phyloP scores from a whole-genome alignment of 2,329 filamentous ascomycete genomes.

The Cladosporium halotolerans region DNA sequence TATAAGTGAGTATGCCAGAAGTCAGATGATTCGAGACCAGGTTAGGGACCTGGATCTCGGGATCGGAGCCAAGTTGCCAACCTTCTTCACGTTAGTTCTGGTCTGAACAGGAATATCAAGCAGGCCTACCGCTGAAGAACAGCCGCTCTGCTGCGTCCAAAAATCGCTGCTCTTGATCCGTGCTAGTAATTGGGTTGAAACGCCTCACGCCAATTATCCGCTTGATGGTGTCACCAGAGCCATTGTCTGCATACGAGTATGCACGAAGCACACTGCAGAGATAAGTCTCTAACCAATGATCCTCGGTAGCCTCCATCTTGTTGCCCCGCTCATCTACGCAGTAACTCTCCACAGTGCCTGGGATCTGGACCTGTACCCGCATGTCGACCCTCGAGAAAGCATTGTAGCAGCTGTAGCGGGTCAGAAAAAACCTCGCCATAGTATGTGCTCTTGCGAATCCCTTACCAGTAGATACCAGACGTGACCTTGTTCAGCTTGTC shows the following conservation, averaged over 20 bases:
- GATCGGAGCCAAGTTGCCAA: slow-evolving; percentile 93
- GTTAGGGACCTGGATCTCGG: slow-evolving; percentile 94
- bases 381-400: slow-evolving; percentile 96
- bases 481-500: slow-evolving; percentile 84
- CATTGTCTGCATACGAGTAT: slow-evolving; percentile 94
- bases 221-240: slow-evolving; percentile 87
- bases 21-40: slow-evolving; percentile 94
- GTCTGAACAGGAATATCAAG: neutral
- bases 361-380: slow-evolving; percentile 96
- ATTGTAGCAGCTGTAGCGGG: slow-evolving; percentile 75
- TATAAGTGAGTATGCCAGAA: slow-evolving; percentile 87
- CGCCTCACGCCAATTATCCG: slow-evolving; percentile 95
- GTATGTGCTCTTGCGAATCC: neutral
- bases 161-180: slow-evolving; percentile 96
- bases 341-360: slow-evolving; percentile 92
- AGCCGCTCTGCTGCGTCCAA: slow-evolving; percentile 87
- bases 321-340: slow-evolving; percentile 96
- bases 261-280: slow-evolving; percentile 89
- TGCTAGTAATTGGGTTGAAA: slow-evolving; percentile 96
- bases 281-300: slow-evolving; percentile 95
- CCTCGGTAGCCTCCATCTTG: slow-evolving; percentile 86
- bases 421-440: slow-evolving; percentile 20
- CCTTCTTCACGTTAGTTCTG: slow-evolving; percentile 45
- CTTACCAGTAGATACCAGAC: slow-evolving; percentile 88
- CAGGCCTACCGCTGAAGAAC: slow-evolving; percentile 74